Evolutionary conservation across 2,329 filamentous ascomycete genomes (phyloP), one percentile per base, ranked within the genome.

Genomic region (Epichloe hybrida): DNA sequence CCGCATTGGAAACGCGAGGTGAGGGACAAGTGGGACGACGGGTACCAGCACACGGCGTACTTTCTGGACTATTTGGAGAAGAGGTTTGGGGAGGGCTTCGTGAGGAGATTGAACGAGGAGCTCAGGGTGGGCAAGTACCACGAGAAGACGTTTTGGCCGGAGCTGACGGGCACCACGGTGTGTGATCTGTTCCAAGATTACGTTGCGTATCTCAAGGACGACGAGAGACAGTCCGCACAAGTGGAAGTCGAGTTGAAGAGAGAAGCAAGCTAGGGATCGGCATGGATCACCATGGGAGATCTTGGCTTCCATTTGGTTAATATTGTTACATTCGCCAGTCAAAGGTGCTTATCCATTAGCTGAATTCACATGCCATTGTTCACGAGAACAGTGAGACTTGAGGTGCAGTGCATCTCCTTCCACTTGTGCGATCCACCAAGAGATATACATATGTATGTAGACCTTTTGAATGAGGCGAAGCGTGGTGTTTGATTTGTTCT

Each of bases 21-120:
- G 0, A 62, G 57, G 7, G 76, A 77, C 17, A 74, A 76, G n/a
- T 96, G 90, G 90, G 88, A 95, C 65, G 78, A 75, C 38, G 90
- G 90, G 0, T 97, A 97, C 67, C 84, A 96, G 70, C 79, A 85
- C 57, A 97, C 91, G 6, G 93, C 83, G 1, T 97, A 88, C 65
- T 97, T 97, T 59, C 68, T 97, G 48, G 83, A 93, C 50, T 95
- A 88, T 70, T 69, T 97, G 45, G 90, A 96, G 68, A 65, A 71
- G 37, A 74, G 74, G 46, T 85, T 78, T 57, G 81, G 80, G 0
- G 60, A 65, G 7, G 80, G 78, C 7, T 79, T 77, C 0, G 73
- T 86, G 31, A 70, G 78, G 51, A 74, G 71, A 51, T 66, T 93
- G 47, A 85, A 94, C 61, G 83, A 81, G 61, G 77, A 75, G 56